These are phyloP conservation scores for Tuber calosporum DNA, from an alignment of 495 filamentous ascomycete species.

Conservation along the genomic window DNA sequence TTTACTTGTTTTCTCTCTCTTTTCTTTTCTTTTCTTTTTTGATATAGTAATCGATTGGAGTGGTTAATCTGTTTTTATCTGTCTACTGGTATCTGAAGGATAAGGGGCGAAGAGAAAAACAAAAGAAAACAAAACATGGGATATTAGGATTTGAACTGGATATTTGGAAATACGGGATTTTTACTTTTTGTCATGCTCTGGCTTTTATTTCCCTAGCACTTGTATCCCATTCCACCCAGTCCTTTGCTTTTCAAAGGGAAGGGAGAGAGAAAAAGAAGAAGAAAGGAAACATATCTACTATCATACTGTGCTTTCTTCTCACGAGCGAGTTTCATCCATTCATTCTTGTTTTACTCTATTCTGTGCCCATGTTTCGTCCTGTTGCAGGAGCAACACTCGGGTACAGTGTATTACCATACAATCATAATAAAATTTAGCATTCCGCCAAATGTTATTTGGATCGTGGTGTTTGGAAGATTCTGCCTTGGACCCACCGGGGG, in stretches of 20 bases:
- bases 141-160: conserved; percentile 4
- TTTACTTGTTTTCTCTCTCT: too few species aligned
- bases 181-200: background rate
- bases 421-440: background rate
- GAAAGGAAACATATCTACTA: background rate
- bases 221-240: background rate
- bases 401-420: background rate
- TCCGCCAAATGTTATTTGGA: background rate
- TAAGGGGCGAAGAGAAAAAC: background rate
- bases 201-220: conserved; percentile 7
- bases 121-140: conserved; percentile 17
- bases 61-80: background rate
- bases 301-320: background rate
- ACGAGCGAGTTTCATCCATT: background rate
- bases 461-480: background rate
- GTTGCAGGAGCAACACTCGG: background rate
- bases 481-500: background rate
- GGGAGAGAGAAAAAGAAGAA: background rate
- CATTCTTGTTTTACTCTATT: background rate
- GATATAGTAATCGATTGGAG: conserved; percentile 2
- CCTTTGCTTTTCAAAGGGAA: background rate
- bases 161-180: conserved; percentile 7
- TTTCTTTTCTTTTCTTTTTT: conserved; percentile 23
- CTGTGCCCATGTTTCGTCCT: background rate
- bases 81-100: background rate